These are phyloP conservation scores for Metschnikowia shivogae DNA, from an alignment of 805 yeast species.

Conservation along the genomic window DNA sequence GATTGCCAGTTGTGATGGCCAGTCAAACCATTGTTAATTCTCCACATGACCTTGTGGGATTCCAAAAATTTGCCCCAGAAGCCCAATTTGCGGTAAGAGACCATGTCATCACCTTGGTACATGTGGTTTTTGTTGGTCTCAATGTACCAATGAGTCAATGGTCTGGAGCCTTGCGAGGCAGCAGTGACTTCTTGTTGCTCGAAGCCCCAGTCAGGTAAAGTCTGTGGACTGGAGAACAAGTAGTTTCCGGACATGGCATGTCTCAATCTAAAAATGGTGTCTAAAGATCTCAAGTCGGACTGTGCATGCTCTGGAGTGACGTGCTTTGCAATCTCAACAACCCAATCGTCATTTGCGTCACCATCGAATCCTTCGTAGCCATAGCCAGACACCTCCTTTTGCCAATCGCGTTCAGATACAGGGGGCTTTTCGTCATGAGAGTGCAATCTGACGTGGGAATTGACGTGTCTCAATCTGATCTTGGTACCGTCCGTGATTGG, in stretches of 20 bases:
- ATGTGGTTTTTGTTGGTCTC: constrained; percentile 62
- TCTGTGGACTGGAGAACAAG: constrained; percentile 68
- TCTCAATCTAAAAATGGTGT: constrained; percentile 66
- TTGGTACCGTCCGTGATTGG: constrained; percentile 66
- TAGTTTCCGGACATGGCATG: constrained; percentile 80
- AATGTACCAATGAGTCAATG: constrained; percentile 65
- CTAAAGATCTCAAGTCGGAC: constrained; percentile 56
- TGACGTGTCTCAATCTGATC: constrained; percentile 59
- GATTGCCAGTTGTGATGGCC: constrained; percentile 71
- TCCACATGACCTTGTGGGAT: constrained; percentile 73
- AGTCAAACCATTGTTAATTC: constrained; percentile 63
- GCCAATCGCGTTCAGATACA: constrained; percentile 76
- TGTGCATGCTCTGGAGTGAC: constrained; percentile 49
- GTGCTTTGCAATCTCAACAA: constrained; percentile 64
- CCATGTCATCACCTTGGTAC: constrained; percentile 24
- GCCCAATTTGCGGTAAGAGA: constrained; percentile 48
- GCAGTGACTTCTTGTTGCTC: constrained; percentile 83
- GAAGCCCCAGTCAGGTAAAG: constrained; percentile 79
- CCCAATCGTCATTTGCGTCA: constrained; percentile 80
- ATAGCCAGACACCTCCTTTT: constrained; percentile 73
- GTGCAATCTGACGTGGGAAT: constrained; percentile 65
- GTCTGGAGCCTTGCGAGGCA: constrained; percentile 63
- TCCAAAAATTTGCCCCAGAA: constrained; percentile 62
- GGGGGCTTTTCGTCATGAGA: constrained; percentile 82
- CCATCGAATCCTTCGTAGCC: constrained; percentile 76